phyloP scores from a whole-genome alignment of 495 filamentous ascomycete genomes.

The Durotheca rogersii region DNA sequence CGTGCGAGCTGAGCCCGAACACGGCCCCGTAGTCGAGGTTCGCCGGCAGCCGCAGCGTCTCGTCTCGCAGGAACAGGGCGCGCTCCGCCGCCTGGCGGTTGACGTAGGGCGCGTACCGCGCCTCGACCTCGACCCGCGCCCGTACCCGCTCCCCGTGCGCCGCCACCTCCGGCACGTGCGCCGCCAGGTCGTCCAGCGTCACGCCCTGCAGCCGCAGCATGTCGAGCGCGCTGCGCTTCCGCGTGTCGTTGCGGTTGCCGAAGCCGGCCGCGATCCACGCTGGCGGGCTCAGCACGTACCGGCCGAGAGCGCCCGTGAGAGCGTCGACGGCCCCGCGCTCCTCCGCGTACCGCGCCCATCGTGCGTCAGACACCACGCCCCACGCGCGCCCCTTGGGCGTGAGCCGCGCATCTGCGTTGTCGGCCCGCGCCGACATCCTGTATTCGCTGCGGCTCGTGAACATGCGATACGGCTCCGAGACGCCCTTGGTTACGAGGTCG shows the following conservation, averaged over 20 bases:
- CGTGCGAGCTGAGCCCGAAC: constrained; percentile 73
- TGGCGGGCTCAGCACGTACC: constrained; percentile 53
- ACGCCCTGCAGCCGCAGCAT: constrained; percentile 65
- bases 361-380: constrained; percentile 74
- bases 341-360: constrained; percentile 70
- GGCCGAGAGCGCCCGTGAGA: constrained; percentile 59
- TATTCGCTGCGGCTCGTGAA: constrained; percentile 96
- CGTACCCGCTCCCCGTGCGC: constrained; percentile 57
- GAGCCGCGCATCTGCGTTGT: constrained; percentile 89
- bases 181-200: constrained; percentile 54
- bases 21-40: constrained; percentile 78
- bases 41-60: constrained; percentile 66
- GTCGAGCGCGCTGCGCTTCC: constrained; percentile 68
- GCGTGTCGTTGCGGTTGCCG: constrained; percentile 59
- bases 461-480: constrained; percentile 97
- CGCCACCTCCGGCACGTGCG: constrained; percentile 52
- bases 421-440: constrained; percentile 83
- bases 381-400: constrained; percentile 74
- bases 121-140: constrained; percentile 73
- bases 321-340: constrained; percentile 63
- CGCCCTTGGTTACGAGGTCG: constrained; percentile 95
- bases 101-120: constrained; percentile 82
- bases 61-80: constrained; percentile 69
- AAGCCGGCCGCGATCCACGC: constrained; percentile 73
- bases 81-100: constrained; percentile 64